Percentiles rank a stretch among this genome's conserved stretches.
Conservation (phyloP, 257 asterid species). For the Capsicum pubescens region DNA sequence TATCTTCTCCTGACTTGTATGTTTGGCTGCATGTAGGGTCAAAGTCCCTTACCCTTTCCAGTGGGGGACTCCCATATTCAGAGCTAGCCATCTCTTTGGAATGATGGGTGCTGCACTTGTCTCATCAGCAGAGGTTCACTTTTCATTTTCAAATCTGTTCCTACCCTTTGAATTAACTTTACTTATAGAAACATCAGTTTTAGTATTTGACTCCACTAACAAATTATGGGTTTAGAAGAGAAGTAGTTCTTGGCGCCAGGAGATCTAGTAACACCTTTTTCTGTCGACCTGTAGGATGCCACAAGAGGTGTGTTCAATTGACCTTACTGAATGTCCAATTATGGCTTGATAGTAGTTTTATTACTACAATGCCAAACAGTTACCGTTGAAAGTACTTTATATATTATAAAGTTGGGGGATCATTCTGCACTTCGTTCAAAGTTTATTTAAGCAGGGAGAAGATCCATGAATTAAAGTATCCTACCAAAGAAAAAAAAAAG, state of each 20-base stretch:
- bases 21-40: conserved; percentile 24
- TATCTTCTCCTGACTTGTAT: background rate
- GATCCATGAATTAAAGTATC: background rate
- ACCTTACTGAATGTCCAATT: background rate
- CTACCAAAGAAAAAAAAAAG: background rate
- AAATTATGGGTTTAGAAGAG: background rate
- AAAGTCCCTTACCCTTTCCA: conserved; percentile 75
- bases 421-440: background rate
- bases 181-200: background rate
- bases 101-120: conserved; percentile 99
- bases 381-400: background rate
- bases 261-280: background rate
- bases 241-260: background rate
- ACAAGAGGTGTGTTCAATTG: background rate
- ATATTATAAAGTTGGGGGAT: background rate
- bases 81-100: conserved; percentile 95
- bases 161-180: background rate
- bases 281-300: background rate
- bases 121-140: conserved; percentile 86
- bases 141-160: background rate
- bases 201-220: background rate
- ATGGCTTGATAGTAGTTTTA: background rate
- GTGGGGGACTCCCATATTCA: conserved; percentile 87
- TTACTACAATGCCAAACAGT: background rate
- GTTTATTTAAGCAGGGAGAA: background rate